Base-by-base conservation (phyloP, 2,329 filamentous ascomycete species). In the Xylaria sp. region DNA sequence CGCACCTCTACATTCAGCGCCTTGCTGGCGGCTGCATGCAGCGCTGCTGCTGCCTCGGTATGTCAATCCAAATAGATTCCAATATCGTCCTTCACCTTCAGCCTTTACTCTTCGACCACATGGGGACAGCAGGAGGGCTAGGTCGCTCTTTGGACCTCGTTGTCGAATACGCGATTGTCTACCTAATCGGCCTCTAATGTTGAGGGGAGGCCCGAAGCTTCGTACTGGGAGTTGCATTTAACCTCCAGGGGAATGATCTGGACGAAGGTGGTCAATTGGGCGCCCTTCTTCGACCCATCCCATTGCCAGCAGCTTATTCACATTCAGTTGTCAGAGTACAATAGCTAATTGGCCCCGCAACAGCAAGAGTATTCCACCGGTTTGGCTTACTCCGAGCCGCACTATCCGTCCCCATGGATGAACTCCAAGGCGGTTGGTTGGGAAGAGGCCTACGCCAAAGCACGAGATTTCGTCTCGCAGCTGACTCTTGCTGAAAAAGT, bases 401-500 rank as follows among this genome's bases (percentile, higher is more conserved):
- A 87, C 77, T 97, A 97, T 77, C 94, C 94, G 0, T 94, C 93
- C 34, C 94, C 94, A 83, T 97, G 94, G 93, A 91, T 91, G 82
- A 88, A 92, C 71, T 91, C 92, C 20, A 80, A 88, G 6, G 92
- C 92, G 12, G 83, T 87, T 54, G 88, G 87, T 70, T 97, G 94
- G 94, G 86, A 88, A 63, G 87, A 89, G 7, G 93, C 94, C 48
- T 94, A 97, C 74, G 83, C 82, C 23, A 90, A 92, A 80, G 94
- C 94, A 0, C 89, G 88, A 73, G 88, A 86, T 2, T 95, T 97
- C 76, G 94, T 98, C 55, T 91, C 91, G 10, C 90, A 94, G 78
- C 82, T 97, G 81, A 97, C 94, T 0, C 85, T 97, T 44, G 78
- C 90, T 12, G 94, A 98, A 80, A 98, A 97, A 83, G 94, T 98